Conservation (phyloP, 2,329 filamentous ascomycete species). For the Hypoxylon sp. region DNA sequence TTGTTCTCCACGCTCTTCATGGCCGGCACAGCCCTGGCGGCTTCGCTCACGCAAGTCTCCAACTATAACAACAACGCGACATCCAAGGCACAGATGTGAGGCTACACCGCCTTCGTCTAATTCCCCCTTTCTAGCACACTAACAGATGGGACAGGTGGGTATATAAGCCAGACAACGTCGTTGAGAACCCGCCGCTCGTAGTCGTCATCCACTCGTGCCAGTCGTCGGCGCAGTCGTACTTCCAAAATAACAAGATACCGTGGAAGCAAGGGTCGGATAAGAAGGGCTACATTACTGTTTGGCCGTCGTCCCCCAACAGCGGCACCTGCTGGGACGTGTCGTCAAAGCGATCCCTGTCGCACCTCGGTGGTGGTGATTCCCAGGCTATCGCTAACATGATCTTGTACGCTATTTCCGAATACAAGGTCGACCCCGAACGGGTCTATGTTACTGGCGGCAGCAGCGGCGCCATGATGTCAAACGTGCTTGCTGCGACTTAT, state of each 20-base stretch:
- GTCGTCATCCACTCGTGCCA: constrained; percentile 59
- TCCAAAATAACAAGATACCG: constrained; percentile 57
- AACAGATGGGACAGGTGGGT: constrained; percentile 50
- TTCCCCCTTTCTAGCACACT: constrained; percentile 9
- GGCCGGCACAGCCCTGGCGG: constrained; percentile 47
- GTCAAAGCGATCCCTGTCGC: constrained; percentile 57
- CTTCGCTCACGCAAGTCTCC: constrained; percentile 54
- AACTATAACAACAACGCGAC: constrained; percentile 57
- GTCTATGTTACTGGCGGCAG: constrained; percentile 57
- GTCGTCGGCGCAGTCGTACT: constrained; percentile 56
- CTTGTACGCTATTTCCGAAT: constrained; percentile 53
- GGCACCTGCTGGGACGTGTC: constrained; percentile 71
- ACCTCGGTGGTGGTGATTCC: constrained; percentile 56
- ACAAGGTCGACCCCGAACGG: constrained; percentile 51
- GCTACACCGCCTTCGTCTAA: not conserved
- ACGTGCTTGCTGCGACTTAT: constrained; percentile 61
- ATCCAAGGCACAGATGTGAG: constrained; percentile 56
- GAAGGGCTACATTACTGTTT: constrained; percentile 63
- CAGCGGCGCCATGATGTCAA: constrained; percentile 58
- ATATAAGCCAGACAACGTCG: constrained; percentile 57
- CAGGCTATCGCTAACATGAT: constrained; percentile 60
- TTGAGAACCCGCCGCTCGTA: constrained; percentile 55
- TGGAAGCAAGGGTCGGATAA: constrained; percentile 55
- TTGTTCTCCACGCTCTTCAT: constrained; percentile 47
- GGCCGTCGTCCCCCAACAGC: constrained; percentile 65